Percentiles rank a stretch among this genome's conserved stretches.
These are phyloP conservation scores for Sonneratia alba DNA, from an alignment of 345 rosid species.

Conservation along the genomic window DNA sequence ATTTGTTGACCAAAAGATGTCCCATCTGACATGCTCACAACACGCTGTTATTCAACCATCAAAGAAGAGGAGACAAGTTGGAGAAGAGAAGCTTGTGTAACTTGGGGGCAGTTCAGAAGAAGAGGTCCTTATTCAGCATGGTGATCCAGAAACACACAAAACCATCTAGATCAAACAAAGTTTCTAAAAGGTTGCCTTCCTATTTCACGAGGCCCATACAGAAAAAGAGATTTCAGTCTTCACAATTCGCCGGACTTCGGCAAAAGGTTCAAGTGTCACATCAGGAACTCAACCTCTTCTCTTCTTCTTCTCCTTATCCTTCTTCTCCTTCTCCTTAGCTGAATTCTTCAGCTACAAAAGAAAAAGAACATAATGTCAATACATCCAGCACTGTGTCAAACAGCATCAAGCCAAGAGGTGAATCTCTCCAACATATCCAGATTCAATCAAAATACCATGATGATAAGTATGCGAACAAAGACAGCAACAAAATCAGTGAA, in stretches of 20 bases:
- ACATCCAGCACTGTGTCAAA: neutral
- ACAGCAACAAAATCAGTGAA: slow-evolving; percentile 77
- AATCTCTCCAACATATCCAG: neutral
- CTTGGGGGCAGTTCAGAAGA: too few relatives aligned
- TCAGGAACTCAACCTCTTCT: slow-evolving; percentile 31
- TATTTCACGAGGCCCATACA: neutral
- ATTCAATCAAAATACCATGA: slow-evolving; percentile 38
- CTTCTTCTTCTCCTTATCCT: slow-evolving; percentile 49
- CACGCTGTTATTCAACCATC: too few relatives aligned
- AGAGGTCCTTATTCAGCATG: too few relatives aligned
- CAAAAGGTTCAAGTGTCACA: too few relatives aligned
- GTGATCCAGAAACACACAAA: too few relatives aligned
- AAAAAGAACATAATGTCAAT: neutral
- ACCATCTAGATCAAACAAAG: too few relatives aligned
- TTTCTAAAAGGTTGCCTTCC: neutral
- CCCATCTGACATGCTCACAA: too few relatives aligned
- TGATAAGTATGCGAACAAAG: slow-evolving; percentile 69
- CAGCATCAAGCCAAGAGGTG: too few relatives aligned
- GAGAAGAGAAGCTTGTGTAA: too few relatives aligned
- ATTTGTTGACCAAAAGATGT: too few relatives aligned
- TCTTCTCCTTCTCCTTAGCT: slow-evolving; percentile 43
- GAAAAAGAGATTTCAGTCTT: neutral
- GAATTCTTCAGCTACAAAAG: slow-evolving; percentile 57
- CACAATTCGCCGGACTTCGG: neutral
- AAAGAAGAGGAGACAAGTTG: too few relatives aligned